Base-by-base conservation (phyloP, 352 stramenopile genomes). In the Aphanomyces cochlioides region DNA sequence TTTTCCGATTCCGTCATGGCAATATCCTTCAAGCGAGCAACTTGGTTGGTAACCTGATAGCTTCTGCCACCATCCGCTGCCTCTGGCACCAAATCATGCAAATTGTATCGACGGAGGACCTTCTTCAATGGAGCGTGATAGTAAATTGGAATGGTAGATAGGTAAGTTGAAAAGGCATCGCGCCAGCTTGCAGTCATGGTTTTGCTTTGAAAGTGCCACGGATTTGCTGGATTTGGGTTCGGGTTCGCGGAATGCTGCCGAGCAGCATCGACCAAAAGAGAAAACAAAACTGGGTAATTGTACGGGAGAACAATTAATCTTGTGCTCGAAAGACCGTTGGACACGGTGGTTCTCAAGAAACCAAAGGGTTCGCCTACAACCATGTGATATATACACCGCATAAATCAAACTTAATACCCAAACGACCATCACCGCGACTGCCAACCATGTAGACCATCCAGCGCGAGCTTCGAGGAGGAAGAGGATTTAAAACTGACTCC, bases 301-400 rank as follows among this genome's bases (percentile, higher is more conserved):
- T 96, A 94, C n/a, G 88, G 88, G n/a, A 96, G 74, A 21, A 96
- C 66, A 5, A 95, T 78, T n/a, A 96, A 79, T 67, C 92, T 73
- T 3, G 79, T 78, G 19, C 72, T 88, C 19, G 58, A 66, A 12
- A 61, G 17, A 37, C 54, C 54, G 3, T 61, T 61, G 8, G 76
- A 75, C 10, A 65, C 58, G 10, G 71, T 72, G 28, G 78, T 76
- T 1, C 85, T 84, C 21, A 96, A 69, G 68, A 93, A 92, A 10
- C 88, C 88, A 71, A 96, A 88, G 0, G 88, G 83, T 41, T 95
- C 88, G 54, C 87, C 81, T 85, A 61, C 4, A 4, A 15, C 15
- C 13, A 67, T 12, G 34, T 67, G 21, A 34, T 28, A 45, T 19
- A 43, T 17, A 40, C 3, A 43, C 47, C 4, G 17, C 47, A 66